Conservation (phyloP, 768 basidiomycete species). For the Lyophyllum decastes region DNA sequence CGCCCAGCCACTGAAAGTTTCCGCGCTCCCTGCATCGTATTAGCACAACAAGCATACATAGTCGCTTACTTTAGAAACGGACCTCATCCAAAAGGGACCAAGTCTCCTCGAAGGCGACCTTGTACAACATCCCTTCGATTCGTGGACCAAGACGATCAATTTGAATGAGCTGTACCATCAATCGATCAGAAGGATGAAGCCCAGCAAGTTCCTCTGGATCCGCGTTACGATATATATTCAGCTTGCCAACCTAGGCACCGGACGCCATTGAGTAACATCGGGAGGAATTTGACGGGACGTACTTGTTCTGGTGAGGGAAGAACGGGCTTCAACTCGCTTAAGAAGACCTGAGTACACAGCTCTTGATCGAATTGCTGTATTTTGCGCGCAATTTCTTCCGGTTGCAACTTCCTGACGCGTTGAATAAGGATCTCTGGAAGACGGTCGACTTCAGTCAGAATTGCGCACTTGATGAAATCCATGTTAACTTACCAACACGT, state of each 20-base stretch:
- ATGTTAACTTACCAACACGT: conserved; percentile 71
- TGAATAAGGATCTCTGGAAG: conserved; percentile 89
- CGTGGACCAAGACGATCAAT: conserved; percentile 87
- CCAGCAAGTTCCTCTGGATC: conserved; percentile 81
- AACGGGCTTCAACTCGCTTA: conserved; percentile 85
- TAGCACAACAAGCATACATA: neutral
- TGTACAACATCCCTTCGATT: conserved; percentile 95
- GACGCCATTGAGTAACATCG: neutral
- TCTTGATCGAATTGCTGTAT: conserved; percentile 88
- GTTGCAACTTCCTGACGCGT: conserved; percentile 77
- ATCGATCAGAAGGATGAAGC: conserved; percentile 91
- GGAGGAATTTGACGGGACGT: conserved; percentile 12
- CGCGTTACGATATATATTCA: conserved; percentile 88
- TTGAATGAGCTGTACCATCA: conserved; percentile 97
- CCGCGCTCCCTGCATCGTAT: conserved; percentile 61
- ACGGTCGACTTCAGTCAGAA: conserved; percentile 1
- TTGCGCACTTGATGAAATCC: neutral
- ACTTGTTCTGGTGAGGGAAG: conserved; percentile 93
- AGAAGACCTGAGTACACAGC: conserved; percentile 85
- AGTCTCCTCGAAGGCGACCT: conserved; percentile 84
- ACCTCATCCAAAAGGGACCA: conserved; percentile 84
- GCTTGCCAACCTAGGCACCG: conserved; percentile 71
- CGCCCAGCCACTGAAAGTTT: conserved; percentile 83
- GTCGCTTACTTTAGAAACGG: conserved; percentile 19
- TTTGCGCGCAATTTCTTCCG: conserved; percentile 82